Conservation (phyloP, 805 yeast species). For the Wickerhamomyces rabaulensis region DNA sequence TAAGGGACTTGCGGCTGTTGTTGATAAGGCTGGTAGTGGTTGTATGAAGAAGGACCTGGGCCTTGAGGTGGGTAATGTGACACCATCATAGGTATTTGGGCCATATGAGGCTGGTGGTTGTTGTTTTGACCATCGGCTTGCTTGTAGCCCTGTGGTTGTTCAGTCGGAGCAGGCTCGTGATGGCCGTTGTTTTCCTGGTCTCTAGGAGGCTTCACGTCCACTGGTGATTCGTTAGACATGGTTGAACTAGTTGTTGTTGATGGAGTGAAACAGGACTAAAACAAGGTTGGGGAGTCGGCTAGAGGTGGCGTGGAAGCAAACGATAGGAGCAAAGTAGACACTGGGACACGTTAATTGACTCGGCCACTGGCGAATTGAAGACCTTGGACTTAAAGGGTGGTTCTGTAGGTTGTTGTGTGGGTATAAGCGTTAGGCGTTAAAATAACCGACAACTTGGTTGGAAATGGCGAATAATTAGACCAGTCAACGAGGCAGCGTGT, state of each 20-base stretch:
- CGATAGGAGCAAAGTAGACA: neutral
- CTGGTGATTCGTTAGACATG: neutral
- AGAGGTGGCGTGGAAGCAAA: neutral
- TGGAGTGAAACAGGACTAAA: neutral
- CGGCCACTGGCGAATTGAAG: neutral
- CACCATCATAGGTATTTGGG: conserved; percentile 14
- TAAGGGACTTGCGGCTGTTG: conserved; percentile 13
- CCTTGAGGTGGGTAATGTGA: conserved; percentile 8
- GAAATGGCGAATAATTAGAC: neutral
- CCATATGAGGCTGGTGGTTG: neutral
- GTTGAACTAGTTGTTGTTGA: neutral
- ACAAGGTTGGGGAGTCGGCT: neutral
- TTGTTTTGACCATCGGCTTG: neutral
- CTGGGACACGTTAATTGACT: neutral
- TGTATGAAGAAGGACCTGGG: conserved; percentile 2
- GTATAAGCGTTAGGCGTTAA: neutral
- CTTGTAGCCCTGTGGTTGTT: neutral
- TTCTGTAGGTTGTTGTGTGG: neutral
- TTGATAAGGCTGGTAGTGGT: conserved; percentile 6
- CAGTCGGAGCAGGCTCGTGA: neutral
- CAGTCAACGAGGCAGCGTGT: neutral
- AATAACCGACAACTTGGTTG: neutral
- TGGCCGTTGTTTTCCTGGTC: neutral
- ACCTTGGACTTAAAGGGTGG: neutral
- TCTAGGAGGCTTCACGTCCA: neutral